Evolutionary conservation across 805 yeast species (phyloP), one percentile per base, ranked within the genome.

Genomic region (Lipomyces spencermartinsiae): DNA sequence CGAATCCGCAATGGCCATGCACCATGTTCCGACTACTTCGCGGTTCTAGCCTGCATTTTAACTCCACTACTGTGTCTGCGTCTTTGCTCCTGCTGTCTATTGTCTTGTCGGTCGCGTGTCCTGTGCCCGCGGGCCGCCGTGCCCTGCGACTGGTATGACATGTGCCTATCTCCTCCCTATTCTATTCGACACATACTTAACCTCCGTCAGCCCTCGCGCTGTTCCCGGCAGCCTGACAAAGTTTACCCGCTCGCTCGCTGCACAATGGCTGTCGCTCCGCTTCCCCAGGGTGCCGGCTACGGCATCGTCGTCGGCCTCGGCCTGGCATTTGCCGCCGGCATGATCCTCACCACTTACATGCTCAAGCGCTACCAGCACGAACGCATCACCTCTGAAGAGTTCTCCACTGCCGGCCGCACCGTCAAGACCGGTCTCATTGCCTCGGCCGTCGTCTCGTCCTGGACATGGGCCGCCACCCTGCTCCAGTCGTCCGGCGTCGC

Each of bases 381-480:
- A 78, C 84, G 90, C 65, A 89, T 92, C 79, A 92, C 97, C 6
- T 93, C 97, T 3, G 98, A 93, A 80, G 97, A 93, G 76, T 93
- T 93, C 74, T 87, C 96, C 2, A 93, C 97, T 4, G 97, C 97
- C 46, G 97, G 97, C 72, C 85, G 97, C 76, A 83, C 92, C 2
- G 96, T 93, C 55, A 90, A 89, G 74, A 88, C 94, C 0, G 95
- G 95, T 60, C 82, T 93, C 72, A 89, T 92, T 70, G 88, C 94
- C 4, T 88, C 97, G 7, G 97, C 97, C 7, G 97, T 93, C 37
- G 97, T 93, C 8, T 88, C 94, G 12, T 88, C 94, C 8, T 93
- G 98, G 98, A 92, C 97, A 9, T 89, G 93, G 93, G 91, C 91
- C n/a, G 91, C 92, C 2, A 91, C 96, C 1, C 79, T 91, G 59